Percentiles rank a stretch among this genome's conserved stretches.
phyloP scores from a whole-genome alignment of 2,329 filamentous ascomycete species.

The Arthroderma sp. region DNA sequence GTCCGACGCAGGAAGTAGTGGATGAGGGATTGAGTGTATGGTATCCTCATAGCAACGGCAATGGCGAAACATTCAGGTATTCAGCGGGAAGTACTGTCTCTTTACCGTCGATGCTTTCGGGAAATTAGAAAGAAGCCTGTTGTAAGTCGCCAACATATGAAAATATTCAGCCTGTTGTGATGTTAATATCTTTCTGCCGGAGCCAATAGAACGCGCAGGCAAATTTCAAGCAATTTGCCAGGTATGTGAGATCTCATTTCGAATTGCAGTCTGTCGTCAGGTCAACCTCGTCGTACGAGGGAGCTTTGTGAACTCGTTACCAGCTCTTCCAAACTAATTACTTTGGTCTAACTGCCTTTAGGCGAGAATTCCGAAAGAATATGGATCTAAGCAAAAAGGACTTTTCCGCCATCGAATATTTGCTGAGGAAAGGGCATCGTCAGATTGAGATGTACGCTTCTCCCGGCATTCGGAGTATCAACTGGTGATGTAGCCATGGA shows the following conservation, averaged over 20 bases:
- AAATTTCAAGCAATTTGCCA: slow-evolving; percentile 30
- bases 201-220: slow-evolving; percentile 23
- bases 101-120: slow-evolving; percentile 78
- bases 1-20: too few relatives aligned
- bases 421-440: slow-evolving; percentile 65
- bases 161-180: background rate
- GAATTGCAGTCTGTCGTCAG: background rate
- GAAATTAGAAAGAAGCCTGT: slow-evolving; percentile 67
- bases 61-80: slow-evolving; percentile 54
- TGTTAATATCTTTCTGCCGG: background rate
- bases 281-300: background rate
- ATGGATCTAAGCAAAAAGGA: slow-evolving; percentile 63
- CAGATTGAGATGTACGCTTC: slow-evolving; percentile 75
- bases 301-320: background rate
- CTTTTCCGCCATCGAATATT: slow-evolving; percentile 72
- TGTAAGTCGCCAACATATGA: slow-evolving; percentile 34
- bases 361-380: slow-evolving; percentile 64
- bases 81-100: slow-evolving; percentile 73
- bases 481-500: slow-evolving; percentile 13
- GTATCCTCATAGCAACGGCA: too few relatives aligned
- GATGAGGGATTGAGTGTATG: too few relatives aligned
- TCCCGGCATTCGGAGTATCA: slow-evolving; percentile 65
- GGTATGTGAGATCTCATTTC: slow-evolving; percentile 18
- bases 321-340: background rate
- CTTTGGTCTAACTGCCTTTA: slow-evolving; percentile 21